These are phyloP conservation scores for Pyricularia pennisetigena DNA, from an alignment of 2,329 filamentous ascomycete species.

Conservation along the genomic window DNA sequence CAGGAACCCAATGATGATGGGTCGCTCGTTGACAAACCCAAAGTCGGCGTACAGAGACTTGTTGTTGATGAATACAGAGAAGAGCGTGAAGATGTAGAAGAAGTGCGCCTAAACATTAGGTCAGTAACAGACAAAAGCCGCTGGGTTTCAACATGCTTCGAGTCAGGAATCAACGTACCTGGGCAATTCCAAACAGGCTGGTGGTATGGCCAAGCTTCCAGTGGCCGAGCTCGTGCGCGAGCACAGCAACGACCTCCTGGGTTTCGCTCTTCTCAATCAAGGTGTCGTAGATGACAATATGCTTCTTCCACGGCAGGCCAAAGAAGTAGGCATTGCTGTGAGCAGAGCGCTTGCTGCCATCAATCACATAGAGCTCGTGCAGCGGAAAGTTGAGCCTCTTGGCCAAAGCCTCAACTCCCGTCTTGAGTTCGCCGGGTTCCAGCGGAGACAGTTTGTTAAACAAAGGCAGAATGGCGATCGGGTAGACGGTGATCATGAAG, in stretches of 20 bases:
- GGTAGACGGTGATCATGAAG: constrained; percentile 93
- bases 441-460: constrained; percentile 98
- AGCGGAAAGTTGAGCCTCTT: constrained; percentile 83
- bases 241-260: constrained; percentile 86
- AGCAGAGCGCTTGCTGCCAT: constrained; percentile 78
- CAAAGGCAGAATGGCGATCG: constrained; percentile 82
- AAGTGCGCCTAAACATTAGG: constrained; percentile 60
- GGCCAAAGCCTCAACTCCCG: constrained; percentile 75
- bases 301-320: constrained; percentile 98
- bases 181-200: constrained; percentile 75
- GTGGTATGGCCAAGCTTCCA: constrained; percentile 96
- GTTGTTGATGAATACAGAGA: constrained; percentile 97
- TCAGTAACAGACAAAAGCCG: constrained; percentile 15
- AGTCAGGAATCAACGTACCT: constrained; percentile 41
- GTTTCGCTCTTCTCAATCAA: constrained; percentile 90
- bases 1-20: constrained; percentile 95
- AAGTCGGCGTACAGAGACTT: constrained; percentile 82
- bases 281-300: constrained; percentile 99
- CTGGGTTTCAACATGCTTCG: not conserved
- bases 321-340: constrained; percentile 93
- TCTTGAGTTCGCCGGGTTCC: constrained; percentile 78
- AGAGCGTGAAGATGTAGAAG: constrained; percentile 93
- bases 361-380: constrained; percentile 87
- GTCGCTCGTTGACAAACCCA: constrained; percentile 72
- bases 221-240: constrained; percentile 93